Conservation (phyloP, 768 basidiomycete genomes). For the Harrya chromipes region DNA sequence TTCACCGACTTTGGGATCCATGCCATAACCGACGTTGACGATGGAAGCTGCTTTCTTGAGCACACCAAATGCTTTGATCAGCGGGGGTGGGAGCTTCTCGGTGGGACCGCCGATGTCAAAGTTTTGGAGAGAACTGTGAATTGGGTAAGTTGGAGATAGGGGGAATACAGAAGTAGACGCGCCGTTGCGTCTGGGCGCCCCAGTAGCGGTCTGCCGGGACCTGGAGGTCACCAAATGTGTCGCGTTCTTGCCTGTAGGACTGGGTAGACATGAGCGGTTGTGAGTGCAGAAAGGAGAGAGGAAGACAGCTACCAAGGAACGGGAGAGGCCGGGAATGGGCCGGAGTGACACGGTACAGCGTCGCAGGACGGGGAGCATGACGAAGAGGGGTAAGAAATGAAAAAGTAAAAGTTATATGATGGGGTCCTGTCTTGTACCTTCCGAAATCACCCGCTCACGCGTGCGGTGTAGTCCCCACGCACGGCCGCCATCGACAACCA, state of each 20-base stretch:
- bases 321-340: not conserved
- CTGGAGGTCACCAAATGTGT: slow-evolving; percentile 94
- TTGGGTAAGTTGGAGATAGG: slow-evolving; percentile 9
- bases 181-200: slow-evolving; percentile 98
- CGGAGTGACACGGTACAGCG: slow-evolving; percentile 18
- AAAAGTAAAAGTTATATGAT: too few relatives aligned
- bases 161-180: slow-evolving; percentile 7
- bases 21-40: slow-evolving; percentile 86
- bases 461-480: too few relatives aligned
- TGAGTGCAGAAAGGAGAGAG: not conserved
- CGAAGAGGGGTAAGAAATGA: not conserved
- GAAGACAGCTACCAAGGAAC: slow-evolving; percentile 34
- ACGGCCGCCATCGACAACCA: too few relatives aligned
- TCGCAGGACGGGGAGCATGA: slow-evolving; percentile 18
- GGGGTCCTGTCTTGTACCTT: not conserved
- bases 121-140: slow-evolving; percentile 81
- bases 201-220: slow-evolving; percentile 90
- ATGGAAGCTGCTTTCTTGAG: slow-evolving; percentile 95
- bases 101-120: slow-evolving; percentile 97
- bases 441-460: slow-evolving; percentile 7
- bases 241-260: slow-evolving; percentile 74
- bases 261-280: slow-evolving; percentile 31
- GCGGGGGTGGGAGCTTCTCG: slow-evolving; percentile 89
- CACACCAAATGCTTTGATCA: slow-evolving; percentile 97
- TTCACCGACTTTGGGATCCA: slow-evolving; percentile 82